These are phyloP conservation scores for Fusarium denticulatum DNA, from an alignment of 2,329 filamentous ascomycete genomes.

Conservation along the genomic window DNA sequence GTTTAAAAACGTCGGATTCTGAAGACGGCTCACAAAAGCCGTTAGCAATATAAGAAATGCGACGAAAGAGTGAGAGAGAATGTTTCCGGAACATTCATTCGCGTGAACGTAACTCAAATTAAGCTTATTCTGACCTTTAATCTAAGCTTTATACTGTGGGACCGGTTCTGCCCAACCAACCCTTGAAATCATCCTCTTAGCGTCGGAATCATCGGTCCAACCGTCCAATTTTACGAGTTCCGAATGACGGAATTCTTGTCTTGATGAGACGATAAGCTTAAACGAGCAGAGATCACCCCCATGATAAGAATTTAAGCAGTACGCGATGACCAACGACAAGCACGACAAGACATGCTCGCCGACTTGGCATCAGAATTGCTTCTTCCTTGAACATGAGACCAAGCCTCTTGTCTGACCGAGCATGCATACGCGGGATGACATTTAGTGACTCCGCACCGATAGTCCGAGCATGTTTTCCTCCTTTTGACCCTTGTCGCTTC, in stretches of 20 bases:
- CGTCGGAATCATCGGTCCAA: slow-evolving; percentile 8
- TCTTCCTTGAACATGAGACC: background rate
- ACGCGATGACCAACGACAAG: background rate
- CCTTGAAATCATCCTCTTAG: background rate
- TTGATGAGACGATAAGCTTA: slow-evolving; percentile 23
- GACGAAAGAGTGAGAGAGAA: background rate
- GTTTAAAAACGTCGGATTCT: background rate
- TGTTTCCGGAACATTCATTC: background rate
- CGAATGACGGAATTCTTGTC: slow-evolving; percentile 26
- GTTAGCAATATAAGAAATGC: background rate
- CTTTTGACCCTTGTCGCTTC: slow-evolving; percentile 9
- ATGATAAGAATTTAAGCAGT: background rate
- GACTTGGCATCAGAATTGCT: background rate
- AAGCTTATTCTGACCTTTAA: slow-evolving; percentile 31
- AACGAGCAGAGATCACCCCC: slow-evolving; percentile 6
- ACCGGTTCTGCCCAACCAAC: background rate
- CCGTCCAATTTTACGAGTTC: slow-evolving; percentile 24
- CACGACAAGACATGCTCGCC: background rate
- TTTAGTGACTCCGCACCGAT: slow-evolving; percentile 5
- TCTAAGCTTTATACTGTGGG: slow-evolving; percentile 28
- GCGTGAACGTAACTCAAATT: background rate
- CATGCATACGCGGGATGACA: background rate
- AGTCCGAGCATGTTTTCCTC: background rate
- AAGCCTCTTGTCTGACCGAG: background rate
- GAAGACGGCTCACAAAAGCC: rapidly evolving